Base-by-base conservation (phyloP, 306 rosid species). In the Prunus davidiana region DNA sequence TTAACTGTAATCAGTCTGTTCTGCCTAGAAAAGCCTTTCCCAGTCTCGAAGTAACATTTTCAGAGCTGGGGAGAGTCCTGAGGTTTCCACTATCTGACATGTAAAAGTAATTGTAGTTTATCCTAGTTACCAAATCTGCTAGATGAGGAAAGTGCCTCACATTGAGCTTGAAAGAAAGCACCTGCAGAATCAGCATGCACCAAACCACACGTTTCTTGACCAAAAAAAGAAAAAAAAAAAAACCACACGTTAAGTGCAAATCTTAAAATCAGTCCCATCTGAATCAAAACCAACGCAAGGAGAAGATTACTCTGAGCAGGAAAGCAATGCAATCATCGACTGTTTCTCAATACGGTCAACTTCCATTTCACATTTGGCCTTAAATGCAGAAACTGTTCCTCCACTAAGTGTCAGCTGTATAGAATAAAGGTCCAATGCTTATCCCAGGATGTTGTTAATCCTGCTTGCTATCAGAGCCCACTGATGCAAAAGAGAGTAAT, bases 401-500 rank as follows among this genome's bases (percentile, higher is more conserved):
- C 97, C 93, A 5, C 91, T 88, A 69, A 90, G 85, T 11, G 92
- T 92, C 70, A 87, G 95, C 79, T 92, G 98, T 83, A 92, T 85
- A 77, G 82, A 86, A 86, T 90, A 90, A 77, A 94, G 92, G 78
- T 94, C 97, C 81, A 94, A 80, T 15, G 98, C 97, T 85, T 90
- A 83, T 54, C 95, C 92, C 76, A 92, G 91, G 74, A 94, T 87
- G 91, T 78, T 87, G 89, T 94, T 94, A 82, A 94, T 85, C 84
- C 98, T 93, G 87, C 95, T 90, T 57, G 96, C 97, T 76, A 94
- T 90, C 74, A 94, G 89, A 84, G 97, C 96, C 88, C 98, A 92
- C 98, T 92, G 85, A 81, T 47, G 72, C 79, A 84, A 82, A 50
- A 56, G 27, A 77, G 34, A 79, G 46, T 55, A 38, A 56, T 47